Evolutionary conservation across 257 asterid genomes (phyloP), one percentile per base, ranked within the genome.

Genomic region (Asclepias syriaca): DNA sequence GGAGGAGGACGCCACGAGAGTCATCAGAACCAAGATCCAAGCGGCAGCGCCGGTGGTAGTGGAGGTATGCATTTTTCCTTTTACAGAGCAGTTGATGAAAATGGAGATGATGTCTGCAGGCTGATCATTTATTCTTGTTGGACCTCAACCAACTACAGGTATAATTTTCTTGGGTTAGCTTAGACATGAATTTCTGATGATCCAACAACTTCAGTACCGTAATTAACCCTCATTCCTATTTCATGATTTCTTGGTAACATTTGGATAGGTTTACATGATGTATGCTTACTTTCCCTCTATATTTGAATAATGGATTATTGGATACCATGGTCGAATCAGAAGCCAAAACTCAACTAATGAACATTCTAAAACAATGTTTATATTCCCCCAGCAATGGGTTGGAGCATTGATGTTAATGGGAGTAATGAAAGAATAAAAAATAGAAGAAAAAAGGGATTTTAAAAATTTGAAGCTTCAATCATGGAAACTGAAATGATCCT

Each of bases 401-500:
- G 68, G 8, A 61, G 37, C 37, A 61, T 32, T 15, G 66, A 13
- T 10, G 27, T 27, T 2, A 64, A 6, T 18, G 68, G 40, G n/a
- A 37, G 50, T 19, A 64, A 64, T 16, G 6, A 64, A 64, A 64
- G 68, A 64, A 64, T 37, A 64, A 64, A 64, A 64, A 64, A 64
- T 18, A 27, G 50, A 64, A 24, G 29, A 64, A 32, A 9, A 18
- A 39, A 16, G 68, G 50, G 11, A 34, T 34, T 64, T 16, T 37
- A 2, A 12, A 22, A 54, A 12, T 49, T 37, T 37, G 68, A 24
- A 37, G 27, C 68, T 50, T 29, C 49, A 10, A 78, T 88, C 83
- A 88, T 6, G 95, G 91, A 68, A 88, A 86, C 82, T 84, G 87
- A 78, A 88, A 88, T 0, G 91, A 86, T 6, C 95, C 95, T 8